phyloP scores from a whole-genome alignment of 164 flowering plant species.

The Vitis vinifera region ASM3070453v1 NC_081812.1:18765001-18765500 shows the following conservation, averaged over 20 bases:
- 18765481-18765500: not conserved
- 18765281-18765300: not conserved
- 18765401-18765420: not conserved
- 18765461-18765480: not conserved
- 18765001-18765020: not conserved
- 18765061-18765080: conserved; percentile 20
- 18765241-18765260: too few relatives aligned
- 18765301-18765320: not conserved
- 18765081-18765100: conserved; percentile 87
- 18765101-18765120: conserved; percentile 91
- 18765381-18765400: not conserved
- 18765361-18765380: too few relatives aligned
- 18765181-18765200: conserved; percentile 36
- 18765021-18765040: too few relatives aligned
- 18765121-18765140: conserved; percentile 56
- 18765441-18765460: not conserved
- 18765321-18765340: not conserved
- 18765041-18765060: not conserved
- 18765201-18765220: not conserved
- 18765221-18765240: too few relatives aligned
- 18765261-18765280: not conserved
- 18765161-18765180: conserved; percentile 66
- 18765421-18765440: not conserved
- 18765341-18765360: too few relatives aligned
- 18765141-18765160: conserved; percentile 56